Conservation (phyloP, 1,284 basidiomycete genomes). For the Fomes fomentarius region DNA sequence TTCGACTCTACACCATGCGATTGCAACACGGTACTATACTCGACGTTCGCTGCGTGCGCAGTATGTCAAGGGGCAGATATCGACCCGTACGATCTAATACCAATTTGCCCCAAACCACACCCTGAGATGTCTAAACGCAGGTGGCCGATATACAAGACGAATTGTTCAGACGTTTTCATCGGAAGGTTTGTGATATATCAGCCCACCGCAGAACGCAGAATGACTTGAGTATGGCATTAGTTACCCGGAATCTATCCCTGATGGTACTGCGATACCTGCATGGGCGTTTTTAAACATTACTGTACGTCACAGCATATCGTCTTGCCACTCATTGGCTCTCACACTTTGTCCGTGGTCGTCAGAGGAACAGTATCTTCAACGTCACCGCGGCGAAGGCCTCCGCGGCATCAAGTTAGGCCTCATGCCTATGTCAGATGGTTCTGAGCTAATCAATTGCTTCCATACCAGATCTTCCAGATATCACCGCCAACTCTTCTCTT, state of each 20-base stretch:
- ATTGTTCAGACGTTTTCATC: background rate
- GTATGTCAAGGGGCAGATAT: slow-evolving; percentile 1
- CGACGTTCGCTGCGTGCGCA: slow-evolving; percentile 3
- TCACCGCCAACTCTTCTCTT: background rate
- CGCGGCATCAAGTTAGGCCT: background rate
- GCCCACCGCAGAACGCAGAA: no score
- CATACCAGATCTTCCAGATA: background rate
- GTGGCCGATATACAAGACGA: slow-evolving; percentile 1
- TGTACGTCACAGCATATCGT: background rate
- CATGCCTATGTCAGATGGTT: no score
- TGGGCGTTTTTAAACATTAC: slow-evolving; percentile 1
- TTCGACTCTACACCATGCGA: background rate
- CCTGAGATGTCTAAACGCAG: background rate
- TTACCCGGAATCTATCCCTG: slow-evolving; percentile 1
- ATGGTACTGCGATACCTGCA: background rate
- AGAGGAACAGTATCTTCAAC: slow-evolving; percentile 4
- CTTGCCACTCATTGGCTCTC: background rate
- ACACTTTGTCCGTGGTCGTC: background rate
- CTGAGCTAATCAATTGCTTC: background rate
- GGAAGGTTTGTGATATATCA: background rate
- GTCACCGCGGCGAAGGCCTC: background rate
- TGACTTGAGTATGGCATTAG: background rate
- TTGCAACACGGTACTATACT: slow-evolving; percentile 5
- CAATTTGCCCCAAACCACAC: no score
- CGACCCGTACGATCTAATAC: background rate